A percentile compares a stretch with the other conserved stretches of the same genome.
These are phyloP conservation scores for Striga hermonthica DNA, from an alignment of 305 asterid species.

Conservation along the genomic window DNA sequence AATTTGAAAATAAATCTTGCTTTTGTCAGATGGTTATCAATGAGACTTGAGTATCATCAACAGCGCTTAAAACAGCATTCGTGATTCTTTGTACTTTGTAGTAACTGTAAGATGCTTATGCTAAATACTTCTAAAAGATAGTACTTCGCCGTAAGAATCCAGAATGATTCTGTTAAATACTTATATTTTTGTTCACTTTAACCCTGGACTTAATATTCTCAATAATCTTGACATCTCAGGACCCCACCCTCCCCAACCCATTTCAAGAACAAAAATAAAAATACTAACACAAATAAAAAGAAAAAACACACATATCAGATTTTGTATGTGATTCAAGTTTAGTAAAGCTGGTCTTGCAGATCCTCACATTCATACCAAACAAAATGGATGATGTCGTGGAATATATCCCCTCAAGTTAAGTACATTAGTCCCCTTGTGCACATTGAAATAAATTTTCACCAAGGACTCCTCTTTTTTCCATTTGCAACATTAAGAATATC, in stretches of 20 bases:
- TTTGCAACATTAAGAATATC: conserved; percentile 4
- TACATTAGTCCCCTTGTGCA: conserved; percentile 13
- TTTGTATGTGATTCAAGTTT: conserved; percentile 1
- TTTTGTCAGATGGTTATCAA: background rate
- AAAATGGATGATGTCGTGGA: background rate
- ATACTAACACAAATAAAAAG: background rate
- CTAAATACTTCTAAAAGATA: background rate
- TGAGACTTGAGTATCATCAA: conserved; percentile 11
- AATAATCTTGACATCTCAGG: conserved; percentile 17
- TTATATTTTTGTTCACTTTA: background rate
- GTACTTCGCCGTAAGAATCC: background rate
- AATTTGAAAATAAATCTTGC: background rate
- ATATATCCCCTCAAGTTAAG: background rate
- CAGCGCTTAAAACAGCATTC: conserved; percentile 12
- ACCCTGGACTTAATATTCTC: conserved; percentile 5
- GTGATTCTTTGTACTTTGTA: conserved; percentile 5
- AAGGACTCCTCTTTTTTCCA: background rate
- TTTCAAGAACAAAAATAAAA: background rate
- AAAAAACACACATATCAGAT: background rate
- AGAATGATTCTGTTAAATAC: conserved; percentile 5
- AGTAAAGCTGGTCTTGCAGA: background rate
- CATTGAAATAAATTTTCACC: conserved; percentile 8
- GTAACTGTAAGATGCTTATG: conserved; percentile 19
- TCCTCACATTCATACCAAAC: background rate
- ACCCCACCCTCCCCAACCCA: background rate